Evolutionary conservation across 352 stramenopile species (phyloP).

Genomic region (Pythium folliculosum): DNA sequence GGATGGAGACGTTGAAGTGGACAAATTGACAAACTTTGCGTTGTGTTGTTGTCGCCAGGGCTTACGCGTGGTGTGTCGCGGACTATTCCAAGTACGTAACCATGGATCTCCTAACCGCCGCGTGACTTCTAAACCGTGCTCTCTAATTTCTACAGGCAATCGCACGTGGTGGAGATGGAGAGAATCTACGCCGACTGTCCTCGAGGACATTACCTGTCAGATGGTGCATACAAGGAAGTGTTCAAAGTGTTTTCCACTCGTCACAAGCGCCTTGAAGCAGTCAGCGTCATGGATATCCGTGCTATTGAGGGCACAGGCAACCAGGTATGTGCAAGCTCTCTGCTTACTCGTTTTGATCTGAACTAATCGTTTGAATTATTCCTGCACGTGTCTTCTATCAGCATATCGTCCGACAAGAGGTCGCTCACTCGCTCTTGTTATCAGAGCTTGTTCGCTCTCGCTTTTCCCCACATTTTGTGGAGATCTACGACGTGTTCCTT

Average conservation of each 20-base stretch:
- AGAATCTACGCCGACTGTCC: constrained; percentile 59
- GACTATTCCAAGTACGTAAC: constrained; percentile 33
- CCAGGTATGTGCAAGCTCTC: constrained; percentile 48
- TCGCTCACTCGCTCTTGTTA: constrained; percentile 93
- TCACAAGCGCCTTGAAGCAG: constrained; percentile 63
- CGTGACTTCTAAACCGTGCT: not conserved
- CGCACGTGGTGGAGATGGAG: constrained; percentile 36
- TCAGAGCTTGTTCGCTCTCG: constrained; percentile 85
- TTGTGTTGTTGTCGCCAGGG: constrained; percentile 16
- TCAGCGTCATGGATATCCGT: constrained; percentile 94
- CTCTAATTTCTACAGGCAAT: constrained; percentile 38
- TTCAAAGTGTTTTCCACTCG: constrained; percentile 80
- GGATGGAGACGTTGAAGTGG: not conserved
- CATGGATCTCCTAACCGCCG: no score
- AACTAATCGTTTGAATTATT: not conserved
- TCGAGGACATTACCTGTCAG: constrained; percentile 72
- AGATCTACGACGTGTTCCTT: constrained; percentile 92
- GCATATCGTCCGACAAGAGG: constrained; percentile 90
- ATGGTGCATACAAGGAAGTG: constrained; percentile 89
- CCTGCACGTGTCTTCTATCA: constrained; percentile 26
- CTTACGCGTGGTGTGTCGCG: constrained; percentile 32
- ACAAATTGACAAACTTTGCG: not conserved
- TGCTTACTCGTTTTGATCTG: not conserved
- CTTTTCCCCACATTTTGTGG: constrained; percentile 95
- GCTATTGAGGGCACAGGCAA: constrained; percentile 86